Percentiles rank a stretch among this genome's conserved stretches.
Evolutionary conservation across 2,329 filamentous ascomycete genomes (phyloP).

Genomic region (Clonostachys sp.): DNA sequence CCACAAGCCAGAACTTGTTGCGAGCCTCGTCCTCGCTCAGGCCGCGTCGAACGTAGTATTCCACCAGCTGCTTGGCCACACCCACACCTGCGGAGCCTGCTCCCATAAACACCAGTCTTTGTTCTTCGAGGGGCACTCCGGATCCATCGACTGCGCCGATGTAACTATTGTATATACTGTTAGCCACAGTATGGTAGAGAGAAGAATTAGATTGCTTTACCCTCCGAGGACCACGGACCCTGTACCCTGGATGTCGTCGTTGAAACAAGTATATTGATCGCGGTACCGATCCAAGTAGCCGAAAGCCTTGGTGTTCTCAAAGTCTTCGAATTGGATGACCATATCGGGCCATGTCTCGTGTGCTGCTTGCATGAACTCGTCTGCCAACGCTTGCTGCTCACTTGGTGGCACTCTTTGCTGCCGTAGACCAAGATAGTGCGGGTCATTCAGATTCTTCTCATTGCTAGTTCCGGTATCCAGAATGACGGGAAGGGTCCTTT

Average conservation of each 20-base stretch:
- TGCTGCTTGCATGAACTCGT: conserved; percentile 93
- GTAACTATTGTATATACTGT: conserved; percentile 55
- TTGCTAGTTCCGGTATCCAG: conserved; percentile 64
- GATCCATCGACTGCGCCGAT: conserved; percentile 77
- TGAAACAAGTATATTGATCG: conserved; percentile 89
- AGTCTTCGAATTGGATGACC: conserved; percentile 93
- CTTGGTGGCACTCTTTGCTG: conserved; percentile 72
- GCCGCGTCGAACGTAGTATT: conserved; percentile 92
- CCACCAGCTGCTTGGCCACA: conserved; percentile 95
- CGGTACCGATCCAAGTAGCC: conserved; percentile 87
- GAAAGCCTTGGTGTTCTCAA: conserved; percentile 90
- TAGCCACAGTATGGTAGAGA: conserved; percentile 31
- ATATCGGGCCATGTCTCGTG: conserved; percentile 65
- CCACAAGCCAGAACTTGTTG: conserved; percentile 94
- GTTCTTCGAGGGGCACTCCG: conserved; percentile 79
- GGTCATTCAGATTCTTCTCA: conserved; percentile 60
- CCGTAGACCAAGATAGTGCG: conserved; percentile 85
- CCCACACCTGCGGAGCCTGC: conserved; percentile 94
- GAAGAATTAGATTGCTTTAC: conserved; percentile 29
- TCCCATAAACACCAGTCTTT: conserved; percentile 93
- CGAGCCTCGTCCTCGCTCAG: conserved; percentile 82
- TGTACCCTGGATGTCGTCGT: conserved; percentile 97
- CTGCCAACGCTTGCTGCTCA: conserved; percentile 87
- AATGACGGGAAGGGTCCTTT: conserved; percentile 71
- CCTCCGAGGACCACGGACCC: conserved; percentile 91